Conservation (phyloP, 2,329 filamentous ascomycete species). For the Scolecobasidium constrictum region DNA sequence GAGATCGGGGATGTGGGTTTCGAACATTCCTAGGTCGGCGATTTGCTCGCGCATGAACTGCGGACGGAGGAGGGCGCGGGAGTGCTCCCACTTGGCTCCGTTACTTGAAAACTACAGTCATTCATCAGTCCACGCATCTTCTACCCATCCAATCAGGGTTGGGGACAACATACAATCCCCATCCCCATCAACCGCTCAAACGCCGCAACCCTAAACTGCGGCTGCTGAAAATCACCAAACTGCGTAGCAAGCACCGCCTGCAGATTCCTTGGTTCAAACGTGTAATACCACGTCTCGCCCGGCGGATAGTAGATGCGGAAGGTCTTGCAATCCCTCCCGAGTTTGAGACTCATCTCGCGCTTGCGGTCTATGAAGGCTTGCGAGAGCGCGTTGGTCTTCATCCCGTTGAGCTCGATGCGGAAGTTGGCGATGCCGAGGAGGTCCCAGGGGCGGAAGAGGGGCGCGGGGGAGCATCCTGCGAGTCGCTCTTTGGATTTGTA, state of each 20-base stretch:
- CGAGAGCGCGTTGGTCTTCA: neutral
- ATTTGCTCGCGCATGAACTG: slow-evolving; percentile 27
- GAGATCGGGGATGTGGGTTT: slow-evolving; percentile 23
- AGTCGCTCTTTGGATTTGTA: neutral
- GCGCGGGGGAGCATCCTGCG: neutral
- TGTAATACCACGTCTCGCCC: slow-evolving; percentile 20
- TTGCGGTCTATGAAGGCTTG: slow-evolving; percentile 7
- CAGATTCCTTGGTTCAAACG: slow-evolving; percentile 20
- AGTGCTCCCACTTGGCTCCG: slow-evolving; percentile 25
- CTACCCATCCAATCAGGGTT: no score
- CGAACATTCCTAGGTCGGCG: slow-evolving; percentile 22
- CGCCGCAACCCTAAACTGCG: slow-evolving; percentile 12
- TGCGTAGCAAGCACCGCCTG: slow-evolving; percentile 12
- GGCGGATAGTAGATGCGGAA: slow-evolving; percentile 4
- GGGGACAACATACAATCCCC: no score
- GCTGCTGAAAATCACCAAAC: slow-evolving; percentile 12
- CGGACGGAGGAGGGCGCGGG: slow-evolving; percentile 24
- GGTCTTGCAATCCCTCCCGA: slow-evolving; percentile 9
- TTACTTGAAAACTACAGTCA: no score
- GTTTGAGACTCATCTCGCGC: slow-evolving; percentile 8
- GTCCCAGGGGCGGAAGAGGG: neutral
- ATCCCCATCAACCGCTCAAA: neutral
- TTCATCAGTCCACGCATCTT: no score
- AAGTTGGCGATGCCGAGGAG: neutral
- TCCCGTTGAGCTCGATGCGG: neutral